Evolutionary conservation across 1,284 basidiomycete genomes (phyloP).

Genomic region (Porodaedalea pini): DNA sequence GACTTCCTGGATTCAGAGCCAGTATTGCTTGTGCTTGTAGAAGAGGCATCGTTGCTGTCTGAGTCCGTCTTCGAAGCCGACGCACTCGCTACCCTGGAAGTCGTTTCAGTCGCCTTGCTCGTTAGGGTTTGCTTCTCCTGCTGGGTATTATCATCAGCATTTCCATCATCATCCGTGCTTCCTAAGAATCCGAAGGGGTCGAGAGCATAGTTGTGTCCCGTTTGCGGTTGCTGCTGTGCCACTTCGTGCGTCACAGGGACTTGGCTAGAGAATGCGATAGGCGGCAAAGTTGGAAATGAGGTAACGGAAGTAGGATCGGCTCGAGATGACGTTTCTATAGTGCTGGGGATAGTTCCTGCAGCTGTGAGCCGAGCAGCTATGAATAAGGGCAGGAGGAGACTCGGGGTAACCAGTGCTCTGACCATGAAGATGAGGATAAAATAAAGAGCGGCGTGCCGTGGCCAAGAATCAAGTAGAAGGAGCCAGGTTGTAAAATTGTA

Average conservation of each 20-base stretch:
- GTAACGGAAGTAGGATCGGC: not conserved
- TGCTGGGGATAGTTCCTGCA: not conserved
- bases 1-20: not conserved
- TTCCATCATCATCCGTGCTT: not conserved
- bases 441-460: not conserved
- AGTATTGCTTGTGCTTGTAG: not conserved
- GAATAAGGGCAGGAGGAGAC: not conserved
- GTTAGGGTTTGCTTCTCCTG: not conserved
- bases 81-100: not conserved
- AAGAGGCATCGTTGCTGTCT: not conserved
- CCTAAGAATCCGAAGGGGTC: slow-evolving; percentile 17
- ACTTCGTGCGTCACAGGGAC: not conserved
- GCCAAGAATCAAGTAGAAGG: not conserved
- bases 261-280: not conserved
- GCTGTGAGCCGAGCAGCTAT: not conserved
- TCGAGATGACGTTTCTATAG: not conserved
- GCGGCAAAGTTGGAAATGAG: not conserved
- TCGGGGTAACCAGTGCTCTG: not conserved
- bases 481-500: too few relatives aligned
- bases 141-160: not conserved
- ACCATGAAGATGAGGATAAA: not conserved
- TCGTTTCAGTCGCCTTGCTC: not conserved
- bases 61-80: not conserved
- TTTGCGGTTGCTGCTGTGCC: not conserved
- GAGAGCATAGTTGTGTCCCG: slow-evolving; percentile 7